phyloP scores from a whole-genome alignment of 2,329 filamentous ascomycete genomes.

The Ophiosphaerella korrae region DNA sequence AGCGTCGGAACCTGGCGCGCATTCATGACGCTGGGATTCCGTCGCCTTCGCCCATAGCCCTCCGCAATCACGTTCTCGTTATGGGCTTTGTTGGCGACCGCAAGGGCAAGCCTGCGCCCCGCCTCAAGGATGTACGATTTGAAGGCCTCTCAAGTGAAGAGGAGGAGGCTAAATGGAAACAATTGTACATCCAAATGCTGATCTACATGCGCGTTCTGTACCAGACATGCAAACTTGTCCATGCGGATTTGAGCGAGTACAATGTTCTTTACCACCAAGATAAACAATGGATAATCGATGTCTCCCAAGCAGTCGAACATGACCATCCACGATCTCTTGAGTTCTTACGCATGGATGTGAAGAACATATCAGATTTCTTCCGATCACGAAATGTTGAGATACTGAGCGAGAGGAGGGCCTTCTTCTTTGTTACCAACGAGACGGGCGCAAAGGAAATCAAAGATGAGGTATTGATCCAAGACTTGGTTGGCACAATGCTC shows the following conservation, averaged over 20 bases:
- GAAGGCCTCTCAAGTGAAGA: constrained; percentile 62
- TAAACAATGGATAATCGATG: constrained; percentile 91
- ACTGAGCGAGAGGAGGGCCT: constrained; percentile 77
- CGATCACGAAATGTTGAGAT: constrained; percentile 80
- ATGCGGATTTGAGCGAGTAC: constrained; percentile 97
- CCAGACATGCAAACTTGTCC: constrained; percentile 87
- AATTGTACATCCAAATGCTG: constrained; percentile 81
- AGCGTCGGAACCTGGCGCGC: constrained; percentile 89
- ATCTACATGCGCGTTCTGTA: constrained; percentile 92
- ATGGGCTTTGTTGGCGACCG: constrained; percentile 92
- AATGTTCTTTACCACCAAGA: constrained; percentile 89
- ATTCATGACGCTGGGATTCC: constrained; percentile 85
- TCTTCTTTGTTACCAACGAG: constrained; percentile 76
- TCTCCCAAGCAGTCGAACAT: constrained; percentile 95
- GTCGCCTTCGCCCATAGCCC: constrained; percentile 84
- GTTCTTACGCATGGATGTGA: constrained; percentile 97
- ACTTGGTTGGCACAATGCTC: constrained; percentile 71
- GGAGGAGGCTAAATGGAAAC: constrained; percentile 72
- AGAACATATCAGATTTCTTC: constrained; percentile 96
- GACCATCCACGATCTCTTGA: constrained; percentile 92
- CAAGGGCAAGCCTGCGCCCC: constrained; percentile 85
- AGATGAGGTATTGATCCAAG: constrained; percentile 65
- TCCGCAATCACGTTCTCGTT: constrained; percentile 92
- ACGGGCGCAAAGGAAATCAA: constrained; percentile 59
- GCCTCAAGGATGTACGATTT: constrained; percentile 84